Conservation (phyloP, 768 basidiomycete genomes). For the Russula emetica region DNA sequence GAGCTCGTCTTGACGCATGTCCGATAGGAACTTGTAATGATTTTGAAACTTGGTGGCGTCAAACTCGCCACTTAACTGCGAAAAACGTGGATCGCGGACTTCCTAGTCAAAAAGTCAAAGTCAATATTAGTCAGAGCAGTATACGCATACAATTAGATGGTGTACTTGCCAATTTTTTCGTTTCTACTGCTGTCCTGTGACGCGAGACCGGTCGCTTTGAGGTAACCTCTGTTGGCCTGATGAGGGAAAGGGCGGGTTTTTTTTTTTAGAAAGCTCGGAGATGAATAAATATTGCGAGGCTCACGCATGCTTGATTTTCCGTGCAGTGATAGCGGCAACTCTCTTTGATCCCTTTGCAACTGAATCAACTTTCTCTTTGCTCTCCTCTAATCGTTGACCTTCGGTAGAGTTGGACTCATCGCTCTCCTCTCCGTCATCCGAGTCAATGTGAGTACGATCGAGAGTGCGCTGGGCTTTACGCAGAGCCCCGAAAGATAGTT, state of each 20-base stretch:
- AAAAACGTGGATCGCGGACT: conserved; percentile 83
- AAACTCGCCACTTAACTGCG: conserved; percentile 65
- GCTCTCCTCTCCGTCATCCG: conserved; percentile 11
- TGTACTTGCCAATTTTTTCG: conserved; percentile 56
- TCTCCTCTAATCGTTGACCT: conserved; percentile 1
- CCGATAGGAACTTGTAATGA: conserved; percentile 72
- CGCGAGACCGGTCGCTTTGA: conserved; percentile 84
- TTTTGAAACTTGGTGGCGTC: conserved; percentile 58
- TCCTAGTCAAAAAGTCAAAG: conserved; percentile 43
- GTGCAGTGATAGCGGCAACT: conserved; percentile 41
- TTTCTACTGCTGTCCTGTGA: conserved; percentile 62
- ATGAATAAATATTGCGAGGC: conserved; percentile 34
- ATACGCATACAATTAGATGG: background rate
- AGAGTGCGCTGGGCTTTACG: conserved; percentile 25
- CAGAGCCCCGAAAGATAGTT: conserved; percentile 25
- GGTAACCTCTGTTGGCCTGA: conserved; percentile 74
- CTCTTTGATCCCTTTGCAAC: conserved; percentile 37
- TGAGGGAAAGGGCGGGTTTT: background rate
- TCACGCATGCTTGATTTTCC: conserved; percentile 83
- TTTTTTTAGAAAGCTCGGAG: conserved; percentile 1
- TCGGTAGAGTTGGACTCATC: conserved; percentile 13
- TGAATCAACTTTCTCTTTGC: background rate
- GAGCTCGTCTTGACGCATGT: conserved; percentile 62
- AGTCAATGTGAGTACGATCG: conserved; percentile 16
- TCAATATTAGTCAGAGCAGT: background rate